These are phyloP conservation scores for Phytopythium chamaehyphon DNA, from an alignment of 352 stramenopile genomes.

Conservation along the genomic window DNA sequence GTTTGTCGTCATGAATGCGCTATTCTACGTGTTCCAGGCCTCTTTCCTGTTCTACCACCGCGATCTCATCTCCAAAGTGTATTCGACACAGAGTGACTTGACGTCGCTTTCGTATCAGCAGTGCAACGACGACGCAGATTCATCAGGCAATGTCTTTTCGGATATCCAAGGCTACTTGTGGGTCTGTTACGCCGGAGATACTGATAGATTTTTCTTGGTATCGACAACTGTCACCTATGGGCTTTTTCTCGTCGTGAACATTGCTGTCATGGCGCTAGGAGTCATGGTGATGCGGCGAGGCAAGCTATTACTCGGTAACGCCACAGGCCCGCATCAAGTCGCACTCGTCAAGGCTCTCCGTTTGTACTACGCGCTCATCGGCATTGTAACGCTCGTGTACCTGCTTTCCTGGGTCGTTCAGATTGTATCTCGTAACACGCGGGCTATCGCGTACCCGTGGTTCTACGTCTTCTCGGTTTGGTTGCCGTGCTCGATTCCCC, in stretches of 20 bases:
- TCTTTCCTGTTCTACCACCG: constrained; percentile 64
- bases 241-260: constrained; percentile 71
- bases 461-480: constrained; percentile 89
- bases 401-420: constrained; percentile 82
- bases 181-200: constrained; percentile 69
- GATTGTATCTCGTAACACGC: constrained; percentile 57
- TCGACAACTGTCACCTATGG: constrained; percentile 77
- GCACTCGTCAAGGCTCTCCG: constrained; percentile 82
- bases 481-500: constrained; percentile 80
- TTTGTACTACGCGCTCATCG: constrained; percentile 84
- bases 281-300: constrained; percentile 85
- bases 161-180: constrained; percentile 85
- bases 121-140: constrained; percentile 58
- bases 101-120: constrained; percentile 75
- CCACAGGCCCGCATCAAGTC: constrained; percentile 64
- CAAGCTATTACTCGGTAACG: constrained; percentile 67
- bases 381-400: constrained; percentile 81
- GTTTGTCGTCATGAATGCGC: constrained; percentile 65
- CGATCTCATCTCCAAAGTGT: constrained; percentile 66
- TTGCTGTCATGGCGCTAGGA: constrained; percentile 77
- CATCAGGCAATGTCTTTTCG: constrained; percentile 69
- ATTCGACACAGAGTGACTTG: constrained; percentile 60
- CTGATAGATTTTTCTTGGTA: constrained; percentile 74
- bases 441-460: constrained; percentile 78
- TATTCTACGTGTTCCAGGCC: constrained; percentile 82